phyloP scores from a whole-genome alignment of 164 flowering plant species.

The Vitis cinerea region DNA sequence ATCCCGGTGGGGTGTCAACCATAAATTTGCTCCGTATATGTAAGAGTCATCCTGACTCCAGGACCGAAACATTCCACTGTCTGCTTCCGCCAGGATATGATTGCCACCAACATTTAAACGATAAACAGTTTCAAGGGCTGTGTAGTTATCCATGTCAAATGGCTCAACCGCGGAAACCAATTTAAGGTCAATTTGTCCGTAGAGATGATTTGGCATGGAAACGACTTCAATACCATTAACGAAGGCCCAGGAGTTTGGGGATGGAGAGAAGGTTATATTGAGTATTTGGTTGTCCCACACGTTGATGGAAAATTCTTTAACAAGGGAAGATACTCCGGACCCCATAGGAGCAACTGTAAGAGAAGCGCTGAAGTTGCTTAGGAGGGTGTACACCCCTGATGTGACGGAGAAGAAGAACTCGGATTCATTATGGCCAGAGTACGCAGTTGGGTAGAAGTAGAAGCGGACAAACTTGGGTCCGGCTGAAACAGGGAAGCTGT shows the following conservation, averaged over 20 bases:
- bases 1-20: background rate
- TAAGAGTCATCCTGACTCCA: constrained; percentile 13
- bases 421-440: constrained; percentile 7
- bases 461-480: constrained; percentile 37
- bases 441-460: constrained; percentile 25
- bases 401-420: constrained; percentile 20
- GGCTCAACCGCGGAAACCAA: too few relatives aligned
- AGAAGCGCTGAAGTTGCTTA: constrained; percentile 36
- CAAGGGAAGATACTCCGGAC: background rate
- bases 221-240: constrained; percentile 46
- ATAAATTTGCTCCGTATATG: background rate
- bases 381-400: constrained; percentile 23
- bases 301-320: constrained; percentile 26
- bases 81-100: background rate
- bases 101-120: constrained; percentile 31
- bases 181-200: background rate
- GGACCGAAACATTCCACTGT: constrained; percentile 25
- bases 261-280: constrained; percentile 31
- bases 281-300: constrained; percentile 7
- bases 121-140: constrained; percentile 29
- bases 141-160: constrained; percentile 5
- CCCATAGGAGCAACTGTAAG: constrained; percentile 4
- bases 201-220: constrained; percentile 35
- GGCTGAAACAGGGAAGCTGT: constrained; percentile 23
- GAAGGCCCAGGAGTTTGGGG: constrained; percentile 23